A percentile compares a stretch with the other conserved stretches of the same genome.
phyloP scores from a whole-genome alignment of 352 stramenopile genomes.

The Plasmopara viticola region DNA sequence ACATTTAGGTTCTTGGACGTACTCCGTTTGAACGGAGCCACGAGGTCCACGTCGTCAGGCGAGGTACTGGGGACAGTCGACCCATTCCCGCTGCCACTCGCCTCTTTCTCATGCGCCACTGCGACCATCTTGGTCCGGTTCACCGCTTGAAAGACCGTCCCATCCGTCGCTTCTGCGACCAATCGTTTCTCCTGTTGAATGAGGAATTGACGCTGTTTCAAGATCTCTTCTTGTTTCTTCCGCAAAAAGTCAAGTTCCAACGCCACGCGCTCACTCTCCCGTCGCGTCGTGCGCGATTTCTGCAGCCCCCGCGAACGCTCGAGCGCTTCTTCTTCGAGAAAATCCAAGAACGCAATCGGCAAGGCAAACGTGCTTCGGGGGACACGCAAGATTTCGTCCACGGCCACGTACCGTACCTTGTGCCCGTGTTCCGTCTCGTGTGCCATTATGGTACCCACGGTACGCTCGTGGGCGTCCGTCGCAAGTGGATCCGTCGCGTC shows the following conservation, averaged over 20 bases:
- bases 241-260: slow-evolving; percentile 57
- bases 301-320: slow-evolving; percentile 48
- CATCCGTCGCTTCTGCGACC: slow-evolving; percentile 44
- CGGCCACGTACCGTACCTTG: slow-evolving; percentile 45
- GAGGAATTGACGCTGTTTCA: slow-evolving; percentile 69
- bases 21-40: slow-evolving; percentile 77
- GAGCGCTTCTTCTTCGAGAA: slow-evolving; percentile 56
- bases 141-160: slow-evolving; percentile 34
- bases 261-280: slow-evolving; percentile 13
- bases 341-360: slow-evolving; percentile 67
- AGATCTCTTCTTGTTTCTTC: slow-evolving; percentile 66
- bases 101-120: slow-evolving; percentile 9
- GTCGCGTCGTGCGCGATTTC: slow-evolving; percentile 29
- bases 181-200: slow-evolving; percentile 68
- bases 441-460: slow-evolving; percentile 40
- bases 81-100: neutral
- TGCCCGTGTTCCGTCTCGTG: slow-evolving; percentile 47
- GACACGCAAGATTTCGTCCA: slow-evolving; percentile 76
- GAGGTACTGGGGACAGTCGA: neutral
- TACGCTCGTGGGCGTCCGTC: too few species aligned
- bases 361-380: slow-evolving; percentile 68
- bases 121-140: slow-evolving; percentile 20
- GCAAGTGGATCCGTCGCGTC: too few species aligned
- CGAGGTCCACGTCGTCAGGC: slow-evolving; percentile 18
- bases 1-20: slow-evolving; percentile 74